These are phyloP conservation scores for Ramularia endophylla DNA, from an alignment of 2,329 filamentous ascomycete species.

Conservation along the genomic window DNA sequence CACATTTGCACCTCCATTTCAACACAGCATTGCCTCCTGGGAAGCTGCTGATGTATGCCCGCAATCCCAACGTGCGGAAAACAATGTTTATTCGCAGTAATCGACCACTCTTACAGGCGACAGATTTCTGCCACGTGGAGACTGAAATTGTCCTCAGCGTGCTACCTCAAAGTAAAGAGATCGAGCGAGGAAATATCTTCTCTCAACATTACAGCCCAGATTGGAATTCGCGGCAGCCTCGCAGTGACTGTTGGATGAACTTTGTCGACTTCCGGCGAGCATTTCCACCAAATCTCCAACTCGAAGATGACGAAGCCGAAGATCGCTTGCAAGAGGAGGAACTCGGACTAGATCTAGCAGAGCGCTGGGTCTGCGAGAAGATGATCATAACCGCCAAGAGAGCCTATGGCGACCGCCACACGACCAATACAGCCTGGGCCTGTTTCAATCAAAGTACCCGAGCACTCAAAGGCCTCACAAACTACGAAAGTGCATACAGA, in stretches of 20 bases:
- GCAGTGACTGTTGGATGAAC: constrained; percentile 35
- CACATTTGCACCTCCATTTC: constrained; percentile 70
- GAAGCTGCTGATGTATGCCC: constrained; percentile 53
- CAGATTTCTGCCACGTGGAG: constrained; percentile 38
- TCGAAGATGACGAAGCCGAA: constrained; percentile 4
- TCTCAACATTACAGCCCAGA: constrained; percentile 39
- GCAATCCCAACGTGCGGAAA: constrained; percentile 37
- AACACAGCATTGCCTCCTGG: constrained; percentile 63
- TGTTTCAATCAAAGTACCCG: constrained; percentile 64
- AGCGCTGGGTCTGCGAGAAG: constrained; percentile 27
- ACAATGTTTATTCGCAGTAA: constrained; percentile 67
- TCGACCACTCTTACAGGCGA: constrained; percentile 37
- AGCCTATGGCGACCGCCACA: constrained; percentile 21
- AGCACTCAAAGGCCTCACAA: constrained; percentile 67
- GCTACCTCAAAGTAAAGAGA: constrained; percentile 20
- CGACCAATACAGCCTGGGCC: constrained; percentile 45
- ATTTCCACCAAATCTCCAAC: constrained; percentile 33
- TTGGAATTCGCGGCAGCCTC: constrained; percentile 19
- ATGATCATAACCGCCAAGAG: constrained; percentile 22
- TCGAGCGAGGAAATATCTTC: constrained; percentile 42
- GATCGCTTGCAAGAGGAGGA: constrained; percentile 6
- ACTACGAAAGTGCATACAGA: constrained; percentile 58
- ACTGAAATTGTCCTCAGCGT: constrained; percentile 61
- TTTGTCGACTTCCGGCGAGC: constrained; percentile 39
- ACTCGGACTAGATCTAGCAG: constrained; percentile 15